Conservation (phyloP, 2,329 filamentous ascomycete species). For the Colletotrichum spinosum region DNA sequence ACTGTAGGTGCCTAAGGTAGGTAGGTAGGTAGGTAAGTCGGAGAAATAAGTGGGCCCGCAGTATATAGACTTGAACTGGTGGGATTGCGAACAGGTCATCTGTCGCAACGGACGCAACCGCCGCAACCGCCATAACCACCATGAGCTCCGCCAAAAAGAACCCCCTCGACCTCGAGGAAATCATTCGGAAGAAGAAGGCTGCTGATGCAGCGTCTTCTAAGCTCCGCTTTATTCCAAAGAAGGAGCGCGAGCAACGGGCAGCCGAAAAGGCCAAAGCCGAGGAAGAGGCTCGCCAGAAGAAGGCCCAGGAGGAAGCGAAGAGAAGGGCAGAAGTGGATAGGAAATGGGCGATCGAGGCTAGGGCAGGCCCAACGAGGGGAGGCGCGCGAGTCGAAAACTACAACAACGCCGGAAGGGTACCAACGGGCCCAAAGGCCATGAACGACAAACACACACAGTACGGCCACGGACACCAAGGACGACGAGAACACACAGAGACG, state of each 20-base stretch:
- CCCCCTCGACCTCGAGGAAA: constrained; percentile 86
- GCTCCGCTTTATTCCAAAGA: constrained; percentile 88
- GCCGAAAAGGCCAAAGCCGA: constrained; percentile 82
- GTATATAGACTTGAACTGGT: too few relatives aligned
- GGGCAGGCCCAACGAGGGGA: constrained; percentile 41
- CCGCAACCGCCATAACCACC: background rate
- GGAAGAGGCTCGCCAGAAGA: constrained; percentile 66
- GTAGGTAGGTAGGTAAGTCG: too few relatives aligned
- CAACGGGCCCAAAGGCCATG: constrained; percentile 33
- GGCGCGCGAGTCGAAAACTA: constrained; percentile 36
- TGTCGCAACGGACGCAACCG: background rate
- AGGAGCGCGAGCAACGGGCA: constrained; percentile 82
- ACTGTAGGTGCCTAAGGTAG: too few relatives aligned
- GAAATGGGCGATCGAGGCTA: constrained; percentile 48
- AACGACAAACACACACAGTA: constrained; percentile 30
- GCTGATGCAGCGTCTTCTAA: constrained; percentile 87
- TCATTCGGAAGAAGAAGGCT: constrained; percentile 86
- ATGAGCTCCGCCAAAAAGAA: constrained; percentile 35
- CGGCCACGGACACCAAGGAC: constrained; percentile 53
- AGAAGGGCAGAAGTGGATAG: constrained; percentile 75
- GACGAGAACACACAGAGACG: constrained; percentile 56
- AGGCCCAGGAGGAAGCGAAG: constrained; percentile 70
- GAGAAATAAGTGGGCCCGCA: too few relatives aligned
- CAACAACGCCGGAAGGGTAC: constrained; percentile 56
- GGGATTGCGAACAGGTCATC: too few relatives aligned